Evolutionary conservation across 306 rosid species (phyloP).

Genomic region (apple (Malus domestica)): ASM211411v1 NC_041795.1:35630501-35631000

Average conservation of each 20-base stretch:
- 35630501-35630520: neutral
- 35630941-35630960: no score
- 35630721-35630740: neutral
- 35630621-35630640: conserved; percentile 18
- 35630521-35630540: neutral
- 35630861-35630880: no score
- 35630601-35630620: conserved; percentile 1
- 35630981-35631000: no score
- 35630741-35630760: conserved; percentile 17
- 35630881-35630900: no score
- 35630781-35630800: neutral
- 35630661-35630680: conserved; percentile 24
- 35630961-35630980: no score
- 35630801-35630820: no score
- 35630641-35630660: conserved; percentile 38
- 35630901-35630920: no score
- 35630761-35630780: neutral
- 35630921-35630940: no score
- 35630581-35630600: neutral
- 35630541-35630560: neutral
- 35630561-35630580: neutral
- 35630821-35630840: no score
- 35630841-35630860: no score
- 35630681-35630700: conserved; percentile 32
- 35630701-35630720: conserved; percentile 25